Conservation (phyloP, 2,329 filamentous ascomycete genomes). For the Pseudogymnoascus pannorum region DNA sequence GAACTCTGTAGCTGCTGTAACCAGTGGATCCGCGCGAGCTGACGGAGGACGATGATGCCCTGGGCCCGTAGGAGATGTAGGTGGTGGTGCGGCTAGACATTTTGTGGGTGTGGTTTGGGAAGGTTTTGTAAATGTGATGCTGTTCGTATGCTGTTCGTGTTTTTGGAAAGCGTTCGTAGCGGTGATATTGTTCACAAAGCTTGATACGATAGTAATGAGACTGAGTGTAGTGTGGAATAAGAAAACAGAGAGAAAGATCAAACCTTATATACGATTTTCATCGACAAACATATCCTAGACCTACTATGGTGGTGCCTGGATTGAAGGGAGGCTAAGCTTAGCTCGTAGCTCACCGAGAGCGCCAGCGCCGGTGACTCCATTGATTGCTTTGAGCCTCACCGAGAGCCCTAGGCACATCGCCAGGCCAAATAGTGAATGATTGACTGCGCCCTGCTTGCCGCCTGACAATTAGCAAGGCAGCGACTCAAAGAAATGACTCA, state of each 20-base stretch:
- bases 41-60: background rate
- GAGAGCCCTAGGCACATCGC: background rate
- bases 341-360: background rate
- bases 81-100: background rate
- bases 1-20: background rate
- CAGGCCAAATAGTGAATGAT: constrained; percentile 2
- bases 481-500: constrained; percentile 8
- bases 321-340: constrained; percentile 6
- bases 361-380: constrained; percentile 4
- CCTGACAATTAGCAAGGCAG: constrained; percentile 3
- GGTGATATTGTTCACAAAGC: background rate
- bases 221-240: background rate
- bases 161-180: background rate
- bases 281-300: background rate
- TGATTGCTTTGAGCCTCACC: constrained; percentile 5
- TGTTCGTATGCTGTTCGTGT: background rate
- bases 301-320: constrained; percentile 1
- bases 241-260: background rate
- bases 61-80: background rate
- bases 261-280: constrained; percentile 1
- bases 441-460: constrained; percentile 1
- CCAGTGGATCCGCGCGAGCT: background rate
- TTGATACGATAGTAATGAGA: background rate
- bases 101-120: background rate
- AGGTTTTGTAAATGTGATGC: background rate